phyloP scores from a whole-genome alignment of 1,284 basidiomycete species.

The Ganoderma meredithae region DNA sequence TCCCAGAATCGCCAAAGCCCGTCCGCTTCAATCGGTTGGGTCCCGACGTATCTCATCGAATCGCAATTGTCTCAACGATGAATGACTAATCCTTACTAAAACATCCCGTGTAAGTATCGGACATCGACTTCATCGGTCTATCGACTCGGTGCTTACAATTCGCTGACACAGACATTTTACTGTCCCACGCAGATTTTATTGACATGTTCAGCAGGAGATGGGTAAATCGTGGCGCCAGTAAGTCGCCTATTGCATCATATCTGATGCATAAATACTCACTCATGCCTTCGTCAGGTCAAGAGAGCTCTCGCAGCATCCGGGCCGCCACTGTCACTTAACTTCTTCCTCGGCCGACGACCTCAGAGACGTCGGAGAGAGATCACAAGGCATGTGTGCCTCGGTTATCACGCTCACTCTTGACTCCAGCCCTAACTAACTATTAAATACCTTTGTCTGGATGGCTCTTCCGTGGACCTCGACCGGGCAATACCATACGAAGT shows the following conservation, averaged over 20 bases:
- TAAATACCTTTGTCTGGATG: neutral
- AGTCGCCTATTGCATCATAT: neutral
- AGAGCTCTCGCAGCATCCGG: neutral
- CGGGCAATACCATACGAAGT: neutral
- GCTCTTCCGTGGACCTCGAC: neutral
- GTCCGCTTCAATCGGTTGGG: neutral
- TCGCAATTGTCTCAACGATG: neutral
- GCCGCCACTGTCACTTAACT: neutral
- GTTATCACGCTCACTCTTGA: neutral
- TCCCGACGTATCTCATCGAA: neutral
- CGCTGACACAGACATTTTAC: too few relatives aligned
- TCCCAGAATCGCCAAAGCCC: neutral
- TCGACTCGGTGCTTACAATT: too few relatives aligned
- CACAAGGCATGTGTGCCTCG: neutral
- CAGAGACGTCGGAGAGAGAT: neutral
- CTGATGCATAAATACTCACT: neutral
- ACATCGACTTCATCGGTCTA: too few relatives aligned
- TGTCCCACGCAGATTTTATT: neutral
- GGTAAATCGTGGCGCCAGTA: neutral
- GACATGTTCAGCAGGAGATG: neutral
- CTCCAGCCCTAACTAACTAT: neutral
- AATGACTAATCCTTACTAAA: neutral
- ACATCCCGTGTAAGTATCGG: too few relatives aligned
- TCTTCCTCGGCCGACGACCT: neutral
- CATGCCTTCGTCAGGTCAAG: neutral